Conservation (phyloP, 192 early-diverging fungal species). For the Backusella tuberculispora region DNA sequence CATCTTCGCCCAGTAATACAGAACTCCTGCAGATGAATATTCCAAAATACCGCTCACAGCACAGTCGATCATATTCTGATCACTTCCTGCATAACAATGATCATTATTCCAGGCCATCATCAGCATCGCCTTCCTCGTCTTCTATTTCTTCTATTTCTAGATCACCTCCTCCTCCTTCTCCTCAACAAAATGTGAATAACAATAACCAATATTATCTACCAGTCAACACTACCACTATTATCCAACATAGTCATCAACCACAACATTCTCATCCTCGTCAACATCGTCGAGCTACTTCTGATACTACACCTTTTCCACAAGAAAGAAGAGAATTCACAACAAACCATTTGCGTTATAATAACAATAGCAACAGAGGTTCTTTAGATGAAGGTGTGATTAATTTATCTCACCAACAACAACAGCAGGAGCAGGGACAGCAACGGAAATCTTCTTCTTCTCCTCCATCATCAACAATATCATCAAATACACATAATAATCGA, state of each 20-base stretch:
- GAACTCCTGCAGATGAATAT: background rate
- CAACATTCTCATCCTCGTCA: background rate
- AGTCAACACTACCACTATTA: background rate
- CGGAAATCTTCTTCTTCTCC: background rate
- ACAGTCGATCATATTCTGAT: constrained; percentile 18
- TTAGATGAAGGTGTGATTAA: background rate
- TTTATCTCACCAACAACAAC: no score
- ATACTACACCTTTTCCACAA: background rate
- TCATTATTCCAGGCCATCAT: background rate
- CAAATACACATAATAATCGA: constrained; percentile 11
- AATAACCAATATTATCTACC: background rate
- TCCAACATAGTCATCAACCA: background rate
- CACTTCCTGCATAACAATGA: background rate
- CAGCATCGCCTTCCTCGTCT: background rate
- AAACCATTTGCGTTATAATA: background rate
- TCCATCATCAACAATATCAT: no score
- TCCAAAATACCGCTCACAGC: constrained; percentile 6
- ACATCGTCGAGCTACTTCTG: constrained; percentile 1
- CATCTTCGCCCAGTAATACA: background rate
- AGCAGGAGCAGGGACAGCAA: background rate
- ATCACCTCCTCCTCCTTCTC: background rate
- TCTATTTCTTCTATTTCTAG: background rate
- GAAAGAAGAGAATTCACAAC: background rate
- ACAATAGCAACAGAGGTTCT: background rate
- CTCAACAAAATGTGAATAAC: background rate